Base-by-base conservation (phyloP, 768 basidiomycete genomes). In the Gloeophyllum trabeum region DNA sequence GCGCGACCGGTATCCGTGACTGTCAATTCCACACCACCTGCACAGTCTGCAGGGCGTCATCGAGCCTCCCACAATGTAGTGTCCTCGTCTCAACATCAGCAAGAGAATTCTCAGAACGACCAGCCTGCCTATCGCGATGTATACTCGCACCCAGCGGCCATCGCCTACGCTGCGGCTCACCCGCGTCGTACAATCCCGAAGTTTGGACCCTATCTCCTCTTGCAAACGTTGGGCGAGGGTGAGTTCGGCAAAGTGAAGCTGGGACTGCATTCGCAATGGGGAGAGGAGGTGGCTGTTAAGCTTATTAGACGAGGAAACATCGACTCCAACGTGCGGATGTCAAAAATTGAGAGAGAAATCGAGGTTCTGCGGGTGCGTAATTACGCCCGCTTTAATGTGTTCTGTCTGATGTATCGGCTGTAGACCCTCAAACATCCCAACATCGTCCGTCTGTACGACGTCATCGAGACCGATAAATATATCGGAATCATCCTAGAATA, bases 401-500 rank as follows among this genome's bases (percentile, higher is more conserved):
- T 38, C 52, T 58, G 40, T 32, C 16, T 16, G 16, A 10, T 16
- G 28, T 32, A 10, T 10, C 28, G 10, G 28, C 28, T 52, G 6
- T 57, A 97, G 93, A 79, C 76, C 43, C 74, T 99, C 46, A 90
- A 91, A 58, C 96, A 99, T 51, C 96, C 96, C 0, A 98, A 98
- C 60, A 98, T 99, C 61, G 96, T 98, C 25, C 81, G 92, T 6
- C 68, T 98, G 35, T 97, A 94, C 73, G 96, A 99, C 57, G 93
- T 98, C 18, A 96, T 99, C 51, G 93, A 98, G 61, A 98, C 96
- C 1, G 96, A 98, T 70, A 97, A 96, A 62, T 98, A 98, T 64
- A 98, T 99, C 53, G 96, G 96, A 26, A 99, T 99, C 57, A 94
- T 99, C 51, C 78, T 99, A 47, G 96, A 98, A 60, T 98, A 94